Conservation (phyloP, 257 asterid genomes). For the Primulina eburnea region DNA sequence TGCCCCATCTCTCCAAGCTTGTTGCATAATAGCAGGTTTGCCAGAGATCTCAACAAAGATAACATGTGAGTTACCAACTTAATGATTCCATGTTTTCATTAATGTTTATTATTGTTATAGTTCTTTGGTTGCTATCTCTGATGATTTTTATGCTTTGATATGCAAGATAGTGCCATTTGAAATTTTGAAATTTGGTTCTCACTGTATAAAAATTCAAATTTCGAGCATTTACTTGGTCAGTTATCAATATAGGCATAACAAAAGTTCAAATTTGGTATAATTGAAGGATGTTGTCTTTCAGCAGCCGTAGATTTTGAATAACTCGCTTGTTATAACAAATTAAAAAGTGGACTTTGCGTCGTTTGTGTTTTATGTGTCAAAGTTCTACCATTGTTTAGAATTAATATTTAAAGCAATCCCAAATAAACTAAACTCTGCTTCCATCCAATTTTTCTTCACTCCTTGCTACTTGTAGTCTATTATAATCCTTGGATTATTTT, state of each 20-base stretch:
- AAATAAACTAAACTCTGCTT: background rate
- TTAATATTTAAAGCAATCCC: too few relatives aligned
- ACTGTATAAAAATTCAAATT: background rate
- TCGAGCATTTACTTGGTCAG: background rate
- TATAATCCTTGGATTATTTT: background rate
- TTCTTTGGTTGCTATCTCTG: background rate
- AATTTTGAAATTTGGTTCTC: background rate
- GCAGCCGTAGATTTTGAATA: background rate
- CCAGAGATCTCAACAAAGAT: constrained; percentile 58
- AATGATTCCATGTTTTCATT: background rate
- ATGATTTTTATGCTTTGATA: background rate
- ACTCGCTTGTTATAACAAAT: background rate
- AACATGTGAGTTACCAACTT: constrained; percentile 50
- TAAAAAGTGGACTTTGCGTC: background rate
- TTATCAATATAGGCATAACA: background rate
- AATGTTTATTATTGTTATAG: background rate
- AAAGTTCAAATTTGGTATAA: background rate
- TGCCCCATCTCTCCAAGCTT: constrained; percentile 83
- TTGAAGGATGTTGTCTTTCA: background rate
- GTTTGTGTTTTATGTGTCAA: too few relatives aligned
- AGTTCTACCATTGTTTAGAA: background rate
- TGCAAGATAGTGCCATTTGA: background rate
- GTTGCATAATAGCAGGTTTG: constrained; percentile 65
- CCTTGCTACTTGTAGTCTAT: background rate
- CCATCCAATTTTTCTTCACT: background rate